Percentiles rank a stretch among this genome's conserved stretches.
Evolutionary conservation across 805 yeast genomes (phyloP).

Genomic region (Nakazawaea wickerhamii): DNA sequence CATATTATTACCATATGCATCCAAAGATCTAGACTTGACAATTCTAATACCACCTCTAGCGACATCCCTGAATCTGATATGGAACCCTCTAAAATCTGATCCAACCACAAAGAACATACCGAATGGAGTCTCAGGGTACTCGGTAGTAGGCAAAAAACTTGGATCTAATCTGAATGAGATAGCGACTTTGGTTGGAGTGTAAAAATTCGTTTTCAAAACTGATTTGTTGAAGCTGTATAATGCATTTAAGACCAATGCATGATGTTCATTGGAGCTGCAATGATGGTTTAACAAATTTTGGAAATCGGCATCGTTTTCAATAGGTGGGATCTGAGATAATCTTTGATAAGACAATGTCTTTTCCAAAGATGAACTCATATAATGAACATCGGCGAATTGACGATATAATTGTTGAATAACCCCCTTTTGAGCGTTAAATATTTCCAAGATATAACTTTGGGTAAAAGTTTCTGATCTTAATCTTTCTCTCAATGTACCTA

Average conservation of each 20-base stretch:
- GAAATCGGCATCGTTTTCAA: slow-evolving; percentile 70
- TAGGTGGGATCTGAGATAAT: slow-evolving; percentile 69
- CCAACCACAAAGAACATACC: slow-evolving; percentile 97
- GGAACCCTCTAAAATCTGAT: slow-evolving; percentile 95
- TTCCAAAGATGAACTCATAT: slow-evolving; percentile 63
- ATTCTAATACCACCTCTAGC: slow-evolving; percentile 98
- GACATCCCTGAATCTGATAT: slow-evolving; percentile 91
- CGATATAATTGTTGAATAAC: slow-evolving; percentile 81
- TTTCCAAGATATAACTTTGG: slow-evolving; percentile 72
- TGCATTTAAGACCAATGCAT: slow-evolving; percentile 73
- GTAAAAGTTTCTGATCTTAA: slow-evolving; percentile 92
- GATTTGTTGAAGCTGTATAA: slow-evolving; percentile 80
- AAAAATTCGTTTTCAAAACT: slow-evolving; percentile 89
- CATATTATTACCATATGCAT: slow-evolving; percentile 79
- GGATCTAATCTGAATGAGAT: slow-evolving; percentile 90
- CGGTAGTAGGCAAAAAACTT: slow-evolving; percentile 71
- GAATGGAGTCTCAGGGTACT: slow-evolving; percentile 88
- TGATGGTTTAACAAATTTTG: slow-evolving; percentile 58
- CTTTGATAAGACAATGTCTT: slow-evolving; percentile 85
- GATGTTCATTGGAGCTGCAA: slow-evolving; percentile 77
- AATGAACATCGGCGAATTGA: slow-evolving; percentile 87
- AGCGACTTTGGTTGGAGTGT: slow-evolving; percentile 91
- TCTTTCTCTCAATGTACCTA: slow-evolving; percentile 78
- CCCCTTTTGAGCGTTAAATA: slow-evolving; percentile 62
- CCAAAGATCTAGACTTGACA: slow-evolving; percentile 79